A percentile compares a stretch with the other conserved stretches of the same genome.
Evolutionary conservation across 148 eudicot genomes (phyloP).

Genomic region (Diospyros kaki): DNA sequence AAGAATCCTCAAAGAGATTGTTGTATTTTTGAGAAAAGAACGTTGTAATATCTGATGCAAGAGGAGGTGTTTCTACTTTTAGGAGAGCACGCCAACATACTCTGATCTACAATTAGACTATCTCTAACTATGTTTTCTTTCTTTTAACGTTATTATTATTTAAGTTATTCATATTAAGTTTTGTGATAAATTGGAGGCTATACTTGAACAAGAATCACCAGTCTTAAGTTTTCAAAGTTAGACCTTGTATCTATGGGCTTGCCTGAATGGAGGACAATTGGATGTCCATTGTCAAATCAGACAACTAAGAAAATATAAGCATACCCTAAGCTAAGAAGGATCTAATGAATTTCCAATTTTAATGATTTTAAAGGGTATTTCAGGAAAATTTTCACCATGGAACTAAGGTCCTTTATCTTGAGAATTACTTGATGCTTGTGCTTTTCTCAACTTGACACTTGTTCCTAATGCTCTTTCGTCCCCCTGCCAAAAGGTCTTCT

Average conservation of each 20-base stretch:
- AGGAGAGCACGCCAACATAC: background rate
- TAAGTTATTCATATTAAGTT: slow-evolving; percentile 23
- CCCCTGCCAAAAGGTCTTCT: no score
- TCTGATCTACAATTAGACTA: background rate
- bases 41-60: no score
- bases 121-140: no score
- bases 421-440: slow-evolving; percentile 10
- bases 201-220: background rate
- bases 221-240: slow-evolving; percentile 8
- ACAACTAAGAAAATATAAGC: background rate
- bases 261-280: slow-evolving; percentile 11
- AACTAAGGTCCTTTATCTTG: background rate
- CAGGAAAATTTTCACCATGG: background rate
- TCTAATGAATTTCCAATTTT: background rate
- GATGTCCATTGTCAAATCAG: slow-evolving; percentile 8
- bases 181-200: slow-evolving; percentile 20
- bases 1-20: no score
- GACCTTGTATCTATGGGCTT: slow-evolving; percentile 18
- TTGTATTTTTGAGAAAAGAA: no score
- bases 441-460: no score
- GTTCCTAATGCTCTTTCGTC: no score
- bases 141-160: background rate
- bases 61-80: slow-evolving; percentile 18
- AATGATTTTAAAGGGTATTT: background rate
- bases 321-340: slow-evolving; percentile 8